Percentiles rank a stretch among this genome's conserved stretches.
These are phyloP conservation scores for Selaginella moellendorffii DNA, from an alignment of 75 land plant genomes.

Conservation along the genomic window DNA sequence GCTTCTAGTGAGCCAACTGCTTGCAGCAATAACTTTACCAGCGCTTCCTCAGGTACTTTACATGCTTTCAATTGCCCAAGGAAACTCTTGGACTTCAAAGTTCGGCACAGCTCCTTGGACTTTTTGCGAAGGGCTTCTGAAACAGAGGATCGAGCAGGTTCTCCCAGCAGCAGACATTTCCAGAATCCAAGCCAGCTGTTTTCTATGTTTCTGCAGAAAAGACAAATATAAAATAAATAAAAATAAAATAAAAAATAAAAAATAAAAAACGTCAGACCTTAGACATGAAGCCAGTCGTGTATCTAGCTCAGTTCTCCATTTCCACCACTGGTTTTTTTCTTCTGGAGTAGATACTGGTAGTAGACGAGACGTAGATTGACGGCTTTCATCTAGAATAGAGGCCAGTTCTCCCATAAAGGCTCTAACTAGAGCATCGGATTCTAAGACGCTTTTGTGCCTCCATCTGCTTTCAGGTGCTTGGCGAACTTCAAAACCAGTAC, in stretches of 20 bases:
- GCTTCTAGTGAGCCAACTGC: slow-evolving; percentile 12
- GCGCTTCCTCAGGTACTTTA: slow-evolving; percentile 18
- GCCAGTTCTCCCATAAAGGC: slow-evolving; percentile 20
- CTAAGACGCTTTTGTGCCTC: background rate
- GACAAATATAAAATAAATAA: background rate
- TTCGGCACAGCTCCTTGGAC: slow-evolving; percentile 4
- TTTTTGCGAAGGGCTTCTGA: slow-evolving; percentile 16
- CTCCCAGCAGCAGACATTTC: slow-evolving; percentile 59
- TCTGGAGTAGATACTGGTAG: slow-evolving; percentile 20
- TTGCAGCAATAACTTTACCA: slow-evolving; percentile 37
- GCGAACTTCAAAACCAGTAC: too few species aligned
- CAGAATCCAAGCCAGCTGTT: slow-evolving; percentile 76
- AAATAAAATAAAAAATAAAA: background rate
- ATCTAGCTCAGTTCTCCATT: slow-evolving; percentile 48
- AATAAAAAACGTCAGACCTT: slow-evolving; percentile 23
- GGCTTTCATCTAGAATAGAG: slow-evolving; percentile 50
- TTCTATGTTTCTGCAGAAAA: slow-evolving; percentile 44
- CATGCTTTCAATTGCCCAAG: slow-evolving; percentile 9
- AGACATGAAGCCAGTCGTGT: slow-evolving; percentile 38
- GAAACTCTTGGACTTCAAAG: slow-evolving; percentile 15
- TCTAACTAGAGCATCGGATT: background rate
- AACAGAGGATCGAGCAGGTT: slow-evolving; percentile 14
- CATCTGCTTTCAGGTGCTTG: background rate
- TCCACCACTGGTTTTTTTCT: slow-evolving; percentile 58
- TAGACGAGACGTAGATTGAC: slow-evolving; percentile 31